A percentile compares a stretch with the other conserved stretches of the same genome.
Evolutionary conservation across 2,329 filamentous ascomycete genomes (phyloP).

Genomic region (Trichophyton simii): DNA sequence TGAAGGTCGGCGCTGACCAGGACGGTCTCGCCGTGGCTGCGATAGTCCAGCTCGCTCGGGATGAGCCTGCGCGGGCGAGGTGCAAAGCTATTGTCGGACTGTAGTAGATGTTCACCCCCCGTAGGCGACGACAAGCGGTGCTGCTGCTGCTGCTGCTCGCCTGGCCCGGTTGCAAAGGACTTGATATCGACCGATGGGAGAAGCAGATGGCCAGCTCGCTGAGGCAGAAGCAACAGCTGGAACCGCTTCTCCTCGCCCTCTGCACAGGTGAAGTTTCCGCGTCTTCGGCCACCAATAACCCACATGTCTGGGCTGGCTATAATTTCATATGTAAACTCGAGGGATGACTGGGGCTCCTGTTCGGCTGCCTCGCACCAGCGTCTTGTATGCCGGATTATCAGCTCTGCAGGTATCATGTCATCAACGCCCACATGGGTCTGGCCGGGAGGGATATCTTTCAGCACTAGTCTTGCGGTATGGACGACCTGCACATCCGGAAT

Average conservation of each 20-base stretch:
- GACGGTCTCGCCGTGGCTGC: conserved; percentile 65
- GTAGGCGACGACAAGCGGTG: not conserved
- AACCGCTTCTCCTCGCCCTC: conserved; percentile 43
- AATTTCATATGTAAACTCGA: conserved; percentile 76
- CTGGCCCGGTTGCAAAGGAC: conserved; percentile 35
- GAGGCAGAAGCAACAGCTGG: conserved; percentile 63
- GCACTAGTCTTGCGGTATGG: conserved; percentile 50
- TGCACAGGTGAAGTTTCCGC: conserved; percentile 54
- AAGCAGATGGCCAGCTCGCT: conserved; percentile 64
- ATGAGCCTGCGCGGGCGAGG: conserved; percentile 26
- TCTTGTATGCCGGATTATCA: conserved; percentile 43
- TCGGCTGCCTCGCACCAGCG: conserved; percentile 36
- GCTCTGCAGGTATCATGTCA: conserved; percentile 35
- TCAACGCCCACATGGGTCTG: conserved; percentile 28
- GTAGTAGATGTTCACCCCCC: conserved; percentile 1
- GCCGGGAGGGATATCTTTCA: conserved; percentile 2
- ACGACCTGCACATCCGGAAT: conserved; percentile 73
- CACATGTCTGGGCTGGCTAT: conserved; percentile 61
- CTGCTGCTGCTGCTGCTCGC: conserved; percentile 7
- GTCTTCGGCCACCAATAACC: conserved; percentile 71
- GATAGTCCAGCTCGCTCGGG: conserved; percentile 66
- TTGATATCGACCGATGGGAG: conserved; percentile 70
- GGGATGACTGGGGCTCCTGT: conserved; percentile 32
- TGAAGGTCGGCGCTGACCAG: conserved; percentile 58
- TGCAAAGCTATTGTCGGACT: conserved; percentile 6